Evolutionary conservation across 768 basidiomycete genomes (phyloP).

Genomic region (Naganishia friedmannii): DNA sequence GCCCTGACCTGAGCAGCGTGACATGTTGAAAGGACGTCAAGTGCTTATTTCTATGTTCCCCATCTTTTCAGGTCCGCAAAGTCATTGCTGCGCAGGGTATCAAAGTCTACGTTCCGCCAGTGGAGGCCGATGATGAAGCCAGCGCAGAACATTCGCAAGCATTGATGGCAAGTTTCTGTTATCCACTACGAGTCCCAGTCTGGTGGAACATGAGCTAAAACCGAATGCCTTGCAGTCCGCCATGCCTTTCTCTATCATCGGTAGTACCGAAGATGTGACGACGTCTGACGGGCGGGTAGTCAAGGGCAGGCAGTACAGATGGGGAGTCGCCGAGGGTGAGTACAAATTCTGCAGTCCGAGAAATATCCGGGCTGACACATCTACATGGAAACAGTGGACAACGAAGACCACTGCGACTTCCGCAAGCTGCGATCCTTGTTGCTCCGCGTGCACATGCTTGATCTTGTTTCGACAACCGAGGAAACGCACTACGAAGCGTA

Average conservation of each 20-base stretch:
- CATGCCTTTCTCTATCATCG: conserved; percentile 98
- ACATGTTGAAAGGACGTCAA: neutral
- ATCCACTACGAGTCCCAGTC: neutral
- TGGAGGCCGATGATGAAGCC: conserved; percentile 82
- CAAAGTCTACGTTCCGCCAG: conserved; percentile 87
- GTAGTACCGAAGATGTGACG: conserved; percentile 88
- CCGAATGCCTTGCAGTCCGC: conserved; percentile 57
- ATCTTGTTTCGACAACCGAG: conserved; percentile 92
- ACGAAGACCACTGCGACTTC: conserved; percentile 99
- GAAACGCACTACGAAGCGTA: conserved; percentile 97
- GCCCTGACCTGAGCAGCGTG: conserved; percentile 52
- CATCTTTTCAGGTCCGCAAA: conserved; percentile 63
- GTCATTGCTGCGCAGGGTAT: conserved; percentile 88
- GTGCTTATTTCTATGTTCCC: neutral
- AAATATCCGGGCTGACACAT: neutral
- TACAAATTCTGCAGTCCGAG: conserved; percentile 13
- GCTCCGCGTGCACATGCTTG: conserved; percentile 97
- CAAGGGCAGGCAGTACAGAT: conserved; percentile 96
- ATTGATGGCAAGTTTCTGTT: conserved; percentile 56
- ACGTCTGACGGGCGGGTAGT: conserved; percentile 86
- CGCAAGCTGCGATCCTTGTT: conserved; percentile 91
- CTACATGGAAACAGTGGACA: conserved; percentile 67
- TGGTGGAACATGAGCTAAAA: neutral
- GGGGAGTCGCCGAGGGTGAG: conserved; percentile 98
- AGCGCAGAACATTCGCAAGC: conserved; percentile 82